Evolutionary conservation across 1,284 basidiomycete species (phyloP).

Genomic region (Puccinia novopanici): DNA sequence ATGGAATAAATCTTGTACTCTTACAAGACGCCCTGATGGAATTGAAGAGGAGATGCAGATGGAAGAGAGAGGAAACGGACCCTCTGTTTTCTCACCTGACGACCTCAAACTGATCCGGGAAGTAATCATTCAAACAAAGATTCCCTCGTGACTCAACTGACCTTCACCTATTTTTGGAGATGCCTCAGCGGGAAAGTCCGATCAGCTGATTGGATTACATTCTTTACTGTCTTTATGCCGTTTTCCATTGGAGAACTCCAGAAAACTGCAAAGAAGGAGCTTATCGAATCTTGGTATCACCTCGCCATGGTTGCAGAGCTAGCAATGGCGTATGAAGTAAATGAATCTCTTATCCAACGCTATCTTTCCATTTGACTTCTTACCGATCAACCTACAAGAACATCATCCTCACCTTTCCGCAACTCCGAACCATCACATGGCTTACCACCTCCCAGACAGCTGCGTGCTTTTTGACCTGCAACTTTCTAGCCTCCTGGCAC

Average conservation of each 20-base stretch:
- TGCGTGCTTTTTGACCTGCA: slow-evolving; percentile 24
- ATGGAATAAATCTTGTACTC: slow-evolving; percentile 1
- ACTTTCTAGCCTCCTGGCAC: no score
- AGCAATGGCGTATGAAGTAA: slow-evolving; percentile 26
- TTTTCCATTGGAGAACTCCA: slow-evolving; percentile 34
- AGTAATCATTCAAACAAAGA: slow-evolving; percentile 2
- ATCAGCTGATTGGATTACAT: slow-evolving; percentile 32
- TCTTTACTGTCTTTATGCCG: background rate
- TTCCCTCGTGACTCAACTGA: slow-evolving; percentile 32
- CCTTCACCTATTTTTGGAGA: slow-evolving; percentile 35
- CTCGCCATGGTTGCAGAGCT: slow-evolving; percentile 29
- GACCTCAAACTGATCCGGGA: slow-evolving; percentile 17
- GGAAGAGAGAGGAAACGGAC: background rate
- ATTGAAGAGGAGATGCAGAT: slow-evolving; percentile 2
- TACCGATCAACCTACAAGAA: slow-evolving; percentile 27
- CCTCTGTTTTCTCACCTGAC: slow-evolving; percentile 6
- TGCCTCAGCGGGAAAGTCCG: slow-evolving; percentile 39
- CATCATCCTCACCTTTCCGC: slow-evolving; percentile 15
- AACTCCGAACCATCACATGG: slow-evolving; percentile 23
- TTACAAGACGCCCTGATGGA: slow-evolving; percentile 36
- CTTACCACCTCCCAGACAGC: slow-evolving; percentile 34
- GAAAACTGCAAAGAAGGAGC: background rate
- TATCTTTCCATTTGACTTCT: slow-evolving; percentile 34
- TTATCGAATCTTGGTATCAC: slow-evolving; percentile 35
- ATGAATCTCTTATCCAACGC: background rate